A percentile compares a stretch with the other conserved stretches of the same genome.
phyloP scores from a whole-genome alignment of 495 filamentous ascomycete genomes.

The Penicillium paradoxum region DNA sequence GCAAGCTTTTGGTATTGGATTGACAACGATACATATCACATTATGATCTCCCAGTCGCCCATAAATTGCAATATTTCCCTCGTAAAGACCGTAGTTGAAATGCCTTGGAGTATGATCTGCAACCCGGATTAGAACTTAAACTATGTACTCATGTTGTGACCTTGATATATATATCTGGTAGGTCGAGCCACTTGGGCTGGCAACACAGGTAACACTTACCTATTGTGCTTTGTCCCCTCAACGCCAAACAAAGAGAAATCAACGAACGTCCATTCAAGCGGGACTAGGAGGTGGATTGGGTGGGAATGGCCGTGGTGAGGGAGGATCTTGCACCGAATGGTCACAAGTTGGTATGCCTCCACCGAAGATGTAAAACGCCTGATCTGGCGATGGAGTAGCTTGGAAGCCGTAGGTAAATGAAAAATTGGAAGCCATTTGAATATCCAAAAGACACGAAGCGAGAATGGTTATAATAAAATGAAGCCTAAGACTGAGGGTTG shows the following conservation, averaged over 20 bases:
- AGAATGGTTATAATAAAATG: background rate
- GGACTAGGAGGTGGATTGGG: slow-evolving; percentile 44
- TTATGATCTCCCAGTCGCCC: background rate
- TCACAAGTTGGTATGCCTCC: slow-evolving; percentile 11
- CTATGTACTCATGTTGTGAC: background rate
- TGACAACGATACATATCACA: background rate
- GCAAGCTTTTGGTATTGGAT: background rate
- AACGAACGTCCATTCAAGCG: slow-evolving; percentile 17
- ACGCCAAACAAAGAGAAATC: slow-evolving; percentile 15
- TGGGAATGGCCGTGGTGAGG: slow-evolving; percentile 39
- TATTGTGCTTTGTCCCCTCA: slow-evolving; percentile 12
- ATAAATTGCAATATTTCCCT: background rate
- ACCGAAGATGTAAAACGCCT: background rate
- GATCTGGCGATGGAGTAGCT: background rate
- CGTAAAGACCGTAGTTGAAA: background rate
- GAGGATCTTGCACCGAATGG: slow-evolving; percentile 32
- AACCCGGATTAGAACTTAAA: background rate
- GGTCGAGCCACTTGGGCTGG: background rate
- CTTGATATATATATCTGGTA: background rate
- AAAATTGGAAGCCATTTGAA: slow-evolving; percentile 6
- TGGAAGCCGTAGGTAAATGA: background rate
- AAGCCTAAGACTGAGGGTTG: background rate
- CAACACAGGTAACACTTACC: slow-evolving; percentile 4
- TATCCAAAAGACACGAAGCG: background rate
- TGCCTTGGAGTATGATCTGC: slow-evolving; percentile 4